Base-by-base conservation (phyloP, 169 alveolate genomes). In the Cardiosporidium cionae region DNA sequence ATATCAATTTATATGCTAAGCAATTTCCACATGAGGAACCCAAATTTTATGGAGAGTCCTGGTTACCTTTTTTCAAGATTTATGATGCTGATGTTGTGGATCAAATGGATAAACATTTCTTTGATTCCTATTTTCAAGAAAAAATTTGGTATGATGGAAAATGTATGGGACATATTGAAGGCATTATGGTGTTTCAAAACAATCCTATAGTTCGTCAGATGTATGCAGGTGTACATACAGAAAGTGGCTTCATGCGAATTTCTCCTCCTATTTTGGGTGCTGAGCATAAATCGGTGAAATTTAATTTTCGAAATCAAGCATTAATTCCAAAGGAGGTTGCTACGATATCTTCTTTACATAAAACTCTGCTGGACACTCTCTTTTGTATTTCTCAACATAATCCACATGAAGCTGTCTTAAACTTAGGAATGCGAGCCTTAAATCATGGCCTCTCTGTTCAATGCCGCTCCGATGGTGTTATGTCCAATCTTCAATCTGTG, bases 21-120 rank as follows among this genome's bases (percentile, higher is more conserved):
- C 25, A 68, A 27, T 68, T 78, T 29, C 63, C 62, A 6, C n/a
- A 0, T 0, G 71, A 53, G 52, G 33, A 6, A 3, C 76, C 76
- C 22, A 67, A 34, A 67, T 32, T 79, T 25, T 32, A 3, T 29
- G 84, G 84, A 7, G 84, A 79, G 72, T 25, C 67, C 36, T 79
- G 84, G 84, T 53, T 79, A 23, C 84, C 84, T 32, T 79, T 79
- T 54, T 65, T 72, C 52, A 79, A 79, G 52, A 22, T 79, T 23
- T 79, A 64, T 31, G 84, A 79, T 44, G 67, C 78, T 0, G 84
- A 79, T 64, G 54, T 79, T 23, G 79, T 72, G 16, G 65, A 37
- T 7, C 2, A 31, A 9, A 34, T 34, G 28, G 72, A 73, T 3
- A 34, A 52, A 22, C 66, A 62, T 9, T 72, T 72, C 44, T 72